Evolutionary conservation across 768 basidiomycete genomes (phyloP).

Genomic region (Kwoniella sp.): DNA sequence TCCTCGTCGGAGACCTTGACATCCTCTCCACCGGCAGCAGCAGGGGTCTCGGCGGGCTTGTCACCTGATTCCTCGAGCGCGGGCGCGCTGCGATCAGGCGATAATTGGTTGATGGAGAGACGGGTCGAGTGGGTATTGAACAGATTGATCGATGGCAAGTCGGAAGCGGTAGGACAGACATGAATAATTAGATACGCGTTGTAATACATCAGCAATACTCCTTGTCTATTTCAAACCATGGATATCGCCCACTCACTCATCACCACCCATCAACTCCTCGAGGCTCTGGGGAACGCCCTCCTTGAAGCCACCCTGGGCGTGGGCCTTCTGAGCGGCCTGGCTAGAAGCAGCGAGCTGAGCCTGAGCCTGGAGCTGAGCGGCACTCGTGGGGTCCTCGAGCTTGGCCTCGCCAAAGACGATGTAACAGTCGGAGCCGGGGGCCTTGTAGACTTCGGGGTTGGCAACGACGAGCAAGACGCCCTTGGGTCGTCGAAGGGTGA

Average conservation of each 20-base stretch:
- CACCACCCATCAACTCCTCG: conserved; percentile 51
- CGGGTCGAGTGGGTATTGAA: not conserved
- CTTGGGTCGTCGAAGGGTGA: conserved; percentile 91
- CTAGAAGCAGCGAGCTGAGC: conserved; percentile 68
- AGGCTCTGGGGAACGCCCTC: conserved; percentile 70
- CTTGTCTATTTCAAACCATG: not conserved
- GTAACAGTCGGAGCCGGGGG: conserved; percentile 94
- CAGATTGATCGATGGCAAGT: too few relatives aligned
- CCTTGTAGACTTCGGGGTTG: conserved; percentile 96
- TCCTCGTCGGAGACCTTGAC: conserved; percentile 77
- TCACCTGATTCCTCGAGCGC: conserved; percentile 35
- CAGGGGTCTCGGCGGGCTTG: conserved; percentile 28
- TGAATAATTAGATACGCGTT: too few relatives aligned
- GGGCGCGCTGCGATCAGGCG: conserved; percentile 38
- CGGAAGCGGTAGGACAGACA: not conserved
- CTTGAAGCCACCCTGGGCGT: conserved; percentile 65
- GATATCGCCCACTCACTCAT: conserved; percentile 47
- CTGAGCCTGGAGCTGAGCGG: conserved; percentile 59
- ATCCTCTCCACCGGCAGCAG: conserved; percentile 21
- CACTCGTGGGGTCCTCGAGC: conserved; percentile 50
- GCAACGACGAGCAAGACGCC: conserved; percentile 93
- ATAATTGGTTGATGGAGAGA: not conserved
- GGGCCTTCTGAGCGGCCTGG: conserved; percentile 55
- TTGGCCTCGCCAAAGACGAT: conserved; percentile 94
- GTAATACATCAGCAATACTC: not conserved